A percentile compares a stretch with the other conserved stretches of the same genome.
phyloP scores from a whole-genome alignment of 768 basidiomycete genomes.

The Filobasidium wieringae region DNA sequence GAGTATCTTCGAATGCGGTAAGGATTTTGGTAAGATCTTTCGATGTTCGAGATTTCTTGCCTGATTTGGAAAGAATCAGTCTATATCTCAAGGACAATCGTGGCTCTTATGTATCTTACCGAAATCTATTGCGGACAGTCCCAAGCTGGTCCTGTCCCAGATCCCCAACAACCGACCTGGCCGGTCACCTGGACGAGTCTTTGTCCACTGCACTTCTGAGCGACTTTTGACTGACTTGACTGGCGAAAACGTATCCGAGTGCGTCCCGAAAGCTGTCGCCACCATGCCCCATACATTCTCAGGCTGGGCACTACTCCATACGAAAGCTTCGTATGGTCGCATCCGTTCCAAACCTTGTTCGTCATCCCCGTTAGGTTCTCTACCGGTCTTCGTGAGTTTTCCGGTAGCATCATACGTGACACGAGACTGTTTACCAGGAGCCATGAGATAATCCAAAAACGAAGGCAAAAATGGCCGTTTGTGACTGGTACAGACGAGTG shows the following conservation, averaged over 20 bases:
- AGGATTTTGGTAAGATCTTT: conserved; percentile 33
- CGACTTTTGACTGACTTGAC: not conserved
- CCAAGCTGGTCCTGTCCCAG: conserved; percentile 34
- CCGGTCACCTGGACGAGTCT: conserved; percentile 4
- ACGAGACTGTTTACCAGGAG: not conserved
- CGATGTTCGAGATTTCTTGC: conserved; percentile 29
- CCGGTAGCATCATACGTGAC: not conserved
- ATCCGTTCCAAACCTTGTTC: not conserved
- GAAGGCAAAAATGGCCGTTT: conserved; percentile 29
- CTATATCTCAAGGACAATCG: not conserved
- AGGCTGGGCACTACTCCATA: conserved; percentile 36
- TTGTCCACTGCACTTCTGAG: not conserved
- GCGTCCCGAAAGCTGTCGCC: conserved; percentile 22
- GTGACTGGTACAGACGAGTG: conserved; percentile 4
- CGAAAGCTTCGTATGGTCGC: conserved; percentile 34
- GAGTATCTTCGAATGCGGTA: not conserved
- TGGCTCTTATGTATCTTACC: conserved; percentile 16
- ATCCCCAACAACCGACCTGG: conserved; percentile 32
- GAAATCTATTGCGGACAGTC: conserved; percentile 23
- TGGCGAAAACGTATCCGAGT: not conserved
- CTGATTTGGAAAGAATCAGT: conserved; percentile 1
- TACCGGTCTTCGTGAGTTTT: not conserved
- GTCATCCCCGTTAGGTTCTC: conserved; percentile 1
- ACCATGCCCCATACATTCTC: conserved; percentile 34
- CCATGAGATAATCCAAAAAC: conserved; percentile 31